A percentile compares a stretch with the other conserved stretches of the same genome.
Conservation (phyloP, 169 alveolate genomes). For the Plasmodium coatneyi region DNA sequence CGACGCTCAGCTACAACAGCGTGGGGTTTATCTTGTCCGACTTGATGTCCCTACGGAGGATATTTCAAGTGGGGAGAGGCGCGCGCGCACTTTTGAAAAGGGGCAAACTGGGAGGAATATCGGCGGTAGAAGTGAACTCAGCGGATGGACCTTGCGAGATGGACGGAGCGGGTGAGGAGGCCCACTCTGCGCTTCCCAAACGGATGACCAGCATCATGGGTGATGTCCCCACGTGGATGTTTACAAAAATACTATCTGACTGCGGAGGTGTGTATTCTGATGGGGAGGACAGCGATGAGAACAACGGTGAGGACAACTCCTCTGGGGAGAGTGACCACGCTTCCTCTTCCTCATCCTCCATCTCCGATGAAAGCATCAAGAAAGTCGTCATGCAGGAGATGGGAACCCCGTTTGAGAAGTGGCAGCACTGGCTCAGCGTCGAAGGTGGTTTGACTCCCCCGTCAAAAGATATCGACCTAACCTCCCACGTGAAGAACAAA, state of each 20-base stretch:
- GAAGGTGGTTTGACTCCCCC: background rate
- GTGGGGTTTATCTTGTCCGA: conserved; percentile 69
- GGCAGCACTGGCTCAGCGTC: background rate
- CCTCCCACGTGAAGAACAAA: background rate
- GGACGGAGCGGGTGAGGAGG: background rate
- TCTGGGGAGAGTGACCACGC: background rate
- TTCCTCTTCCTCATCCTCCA: background rate
- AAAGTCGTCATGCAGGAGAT: background rate
- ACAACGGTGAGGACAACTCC: background rate
- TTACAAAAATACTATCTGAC: conserved; percentile 19
- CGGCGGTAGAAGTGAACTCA: background rate
- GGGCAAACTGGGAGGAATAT: background rate
- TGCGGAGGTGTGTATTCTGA: conserved; percentile 1
- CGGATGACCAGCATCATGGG: background rate
- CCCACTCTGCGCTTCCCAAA: background rate
- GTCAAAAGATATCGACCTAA: background rate
- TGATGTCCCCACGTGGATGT: conserved; percentile 51
- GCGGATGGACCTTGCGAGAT: background rate
- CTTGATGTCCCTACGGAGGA: conserved; percentile 40
- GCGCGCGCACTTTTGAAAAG: conserved; percentile 20
- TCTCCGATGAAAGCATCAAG: background rate
- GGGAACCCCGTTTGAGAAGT: background rate
- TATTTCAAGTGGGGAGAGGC: conserved; percentile 32
- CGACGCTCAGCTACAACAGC: conserved; percentile 66
- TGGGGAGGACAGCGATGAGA: background rate